These are phyloP conservation scores for Wallemia ichthyophaga DNA, from an alignment of 1,284 basidiomycete species.

Conservation along the genomic window DNA sequence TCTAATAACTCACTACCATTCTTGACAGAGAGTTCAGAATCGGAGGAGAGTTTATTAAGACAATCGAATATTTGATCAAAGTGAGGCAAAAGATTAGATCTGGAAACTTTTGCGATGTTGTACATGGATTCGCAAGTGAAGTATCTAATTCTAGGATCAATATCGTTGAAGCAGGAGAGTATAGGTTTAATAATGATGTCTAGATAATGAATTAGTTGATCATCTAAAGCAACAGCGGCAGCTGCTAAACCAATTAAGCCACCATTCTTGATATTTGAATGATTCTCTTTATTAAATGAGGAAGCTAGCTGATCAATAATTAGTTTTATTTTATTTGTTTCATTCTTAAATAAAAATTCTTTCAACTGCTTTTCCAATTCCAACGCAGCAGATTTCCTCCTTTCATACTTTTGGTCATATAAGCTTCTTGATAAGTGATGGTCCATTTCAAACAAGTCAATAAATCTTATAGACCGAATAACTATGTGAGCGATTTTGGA, in stretches of 20 bases:
- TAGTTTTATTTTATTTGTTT: constrained; percentile 44
- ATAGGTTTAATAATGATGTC: constrained; percentile 70
- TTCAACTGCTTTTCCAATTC: constrained; percentile 60
- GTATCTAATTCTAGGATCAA: constrained; percentile 80
- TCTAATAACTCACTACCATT: constrained; percentile 97
- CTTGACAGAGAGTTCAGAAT: constrained; percentile 87
- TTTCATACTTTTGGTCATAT: constrained; percentile 35
- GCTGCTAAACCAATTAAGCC: constrained; percentile 89
- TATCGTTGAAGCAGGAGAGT: constrained; percentile 75
- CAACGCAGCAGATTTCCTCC: constrained; percentile 76
- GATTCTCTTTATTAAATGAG: constrained; percentile 51
- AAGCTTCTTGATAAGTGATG: constrained; percentile 8
- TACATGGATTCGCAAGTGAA: constrained; percentile 94
- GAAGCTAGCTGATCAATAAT: constrained; percentile 87
- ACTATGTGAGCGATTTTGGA: background rate
- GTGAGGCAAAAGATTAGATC: constrained; percentile 83
- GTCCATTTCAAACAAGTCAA: background rate
- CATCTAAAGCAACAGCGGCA: constrained; percentile 76
- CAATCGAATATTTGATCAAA: constrained; percentile 98
- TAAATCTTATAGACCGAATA: background rate
- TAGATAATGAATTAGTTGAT: constrained; percentile 77
- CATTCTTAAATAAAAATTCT: constrained; percentile 49
- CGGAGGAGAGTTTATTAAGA: constrained; percentile 83
- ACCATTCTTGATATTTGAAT: constrained; percentile 72
- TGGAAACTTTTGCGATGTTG: constrained; percentile 67